Percentiles rank a stretch among this genome's conserved stretches.
phyloP scores from a whole-genome alignment of 2,329 filamentous ascomycete species.

The Gnomoniopsis smithogilvyi region DNA sequence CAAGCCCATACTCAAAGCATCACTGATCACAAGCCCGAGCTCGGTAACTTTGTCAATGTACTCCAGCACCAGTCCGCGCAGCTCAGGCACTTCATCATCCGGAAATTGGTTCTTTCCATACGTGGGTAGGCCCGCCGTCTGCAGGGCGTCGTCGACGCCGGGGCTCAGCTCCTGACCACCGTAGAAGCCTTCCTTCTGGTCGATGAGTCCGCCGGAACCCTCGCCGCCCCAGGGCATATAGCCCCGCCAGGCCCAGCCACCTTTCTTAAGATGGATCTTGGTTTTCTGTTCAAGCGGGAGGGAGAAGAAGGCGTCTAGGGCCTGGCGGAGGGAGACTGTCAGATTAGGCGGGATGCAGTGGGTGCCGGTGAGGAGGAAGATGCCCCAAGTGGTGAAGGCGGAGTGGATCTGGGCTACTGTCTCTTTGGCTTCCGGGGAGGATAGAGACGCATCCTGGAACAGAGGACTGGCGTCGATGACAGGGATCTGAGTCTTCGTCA shows the following conservation, averaged over 20 bases:
- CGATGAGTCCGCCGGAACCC: neutral
- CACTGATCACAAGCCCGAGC: neutral
- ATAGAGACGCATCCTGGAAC: too few relatives aligned
- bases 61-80: neutral
- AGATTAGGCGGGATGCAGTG: neutral
- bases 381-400: neutral
- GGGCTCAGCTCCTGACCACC: neutral
- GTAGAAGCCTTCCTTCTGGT: neutral
- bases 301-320: neutral
- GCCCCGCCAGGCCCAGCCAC: neutral
- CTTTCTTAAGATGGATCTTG: neutral
- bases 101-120: neutral
- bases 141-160: neutral
- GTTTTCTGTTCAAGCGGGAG: neutral
- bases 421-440: too few relatives aligned
- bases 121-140: neutral
- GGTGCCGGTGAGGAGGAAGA: neutral
- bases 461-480: too few relatives aligned
- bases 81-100: neutral
- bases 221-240: neutral
- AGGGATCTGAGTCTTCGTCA: too few relatives aligned
- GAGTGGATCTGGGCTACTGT: neutral
- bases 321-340: neutral
- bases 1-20: neutral
- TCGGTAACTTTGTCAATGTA: neutral